Conservation (phyloP, 441 rosid species). For the Eutrema salsugineum region DNA sequence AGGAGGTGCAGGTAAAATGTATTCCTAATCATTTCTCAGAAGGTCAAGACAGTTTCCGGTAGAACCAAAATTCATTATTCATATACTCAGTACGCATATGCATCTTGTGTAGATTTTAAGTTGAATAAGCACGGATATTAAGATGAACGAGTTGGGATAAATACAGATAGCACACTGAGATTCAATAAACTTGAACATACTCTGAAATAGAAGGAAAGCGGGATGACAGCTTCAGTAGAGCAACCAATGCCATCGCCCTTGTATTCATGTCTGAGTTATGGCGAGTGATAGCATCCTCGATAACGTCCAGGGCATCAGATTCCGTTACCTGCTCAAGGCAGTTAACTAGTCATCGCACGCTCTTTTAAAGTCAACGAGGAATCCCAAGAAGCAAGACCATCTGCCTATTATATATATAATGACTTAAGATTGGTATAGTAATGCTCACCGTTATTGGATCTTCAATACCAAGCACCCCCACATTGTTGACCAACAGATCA, state of each 20-base stretch:
- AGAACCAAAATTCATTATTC: slow-evolving; percentile 1
- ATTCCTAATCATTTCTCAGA: not conserved
- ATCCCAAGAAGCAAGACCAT: not conserved
- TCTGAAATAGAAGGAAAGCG: slow-evolving; percentile 87
- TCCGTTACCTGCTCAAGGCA: slow-evolving; percentile 76
- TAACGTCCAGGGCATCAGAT: slow-evolving; percentile 83
- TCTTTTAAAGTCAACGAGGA: not conserved
- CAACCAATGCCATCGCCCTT: slow-evolving; percentile 86
- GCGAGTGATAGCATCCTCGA: slow-evolving; percentile 65
- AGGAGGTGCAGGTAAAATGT: not conserved
- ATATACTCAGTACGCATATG: not conserved
- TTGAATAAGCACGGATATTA: not conserved
- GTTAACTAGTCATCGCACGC: slow-evolving; percentile 20
- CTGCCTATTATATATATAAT: not conserved
- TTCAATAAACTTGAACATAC: slow-evolving; percentile 43
- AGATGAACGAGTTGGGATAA: slow-evolving; percentile 10
- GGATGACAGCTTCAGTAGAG: slow-evolving; percentile 88
- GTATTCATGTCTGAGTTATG: slow-evolving; percentile 78
- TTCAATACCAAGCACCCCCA: slow-evolving; percentile 81
- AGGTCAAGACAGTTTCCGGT: not conserved
- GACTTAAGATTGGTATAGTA: not conserved
- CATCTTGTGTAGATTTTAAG: not conserved
- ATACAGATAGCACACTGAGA: not conserved
- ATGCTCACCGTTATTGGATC: slow-evolving; percentile 89
- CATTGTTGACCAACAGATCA: slow-evolving; percentile 84